phyloP scores from a whole-genome alignment of 2,329 filamentous ascomycete species.

The Diaporthe caulivora region DNA sequence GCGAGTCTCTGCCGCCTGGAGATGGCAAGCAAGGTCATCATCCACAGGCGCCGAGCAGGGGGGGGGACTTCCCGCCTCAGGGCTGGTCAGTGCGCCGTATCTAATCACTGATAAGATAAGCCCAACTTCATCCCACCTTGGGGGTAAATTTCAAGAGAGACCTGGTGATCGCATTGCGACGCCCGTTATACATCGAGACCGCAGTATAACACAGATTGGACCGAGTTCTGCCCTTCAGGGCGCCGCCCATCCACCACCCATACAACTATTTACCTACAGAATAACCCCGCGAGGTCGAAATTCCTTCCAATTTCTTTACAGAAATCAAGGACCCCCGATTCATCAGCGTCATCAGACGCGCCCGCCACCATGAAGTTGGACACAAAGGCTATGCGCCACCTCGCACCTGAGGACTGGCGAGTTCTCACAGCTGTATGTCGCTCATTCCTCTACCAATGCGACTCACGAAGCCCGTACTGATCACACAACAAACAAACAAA shows the following conservation, averaged over 20 bases:
- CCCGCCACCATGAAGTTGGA: constrained; percentile 86
- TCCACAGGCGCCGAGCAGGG: constrained; percentile 27
- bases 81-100: constrained; percentile 32
- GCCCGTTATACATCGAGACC: not conserved
- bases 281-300: not conserved
- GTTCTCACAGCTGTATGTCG: constrained; percentile 86
- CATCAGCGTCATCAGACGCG: not conserved
- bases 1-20: constrained; percentile 54
- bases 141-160: constrained; percentile 36
- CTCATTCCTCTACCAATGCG: constrained; percentile 32
- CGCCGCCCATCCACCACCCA: not conserved
- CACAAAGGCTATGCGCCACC: constrained; percentile 91
- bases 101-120: constrained; percentile 40
- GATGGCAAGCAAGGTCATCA: constrained; percentile 37
- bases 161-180: not conserved
- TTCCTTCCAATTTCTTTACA: not conserved
- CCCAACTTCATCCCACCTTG: constrained; percentile 26
- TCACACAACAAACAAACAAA: constrained; percentile 50
- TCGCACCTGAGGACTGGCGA: constrained; percentile 93
- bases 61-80: not conserved
- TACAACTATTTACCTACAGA: too few species aligned
- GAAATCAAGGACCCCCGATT: not conserved
- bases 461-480: constrained; percentile 41
- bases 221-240: not conserved
- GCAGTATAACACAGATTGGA: not conserved